A percentile compares a stretch with the other conserved stretches of the same genome.
Evolutionary conservation across 2,329 filamentous ascomycete genomes (phyloP).

Genomic region (Alternaria angustiovoidea): DNA sequence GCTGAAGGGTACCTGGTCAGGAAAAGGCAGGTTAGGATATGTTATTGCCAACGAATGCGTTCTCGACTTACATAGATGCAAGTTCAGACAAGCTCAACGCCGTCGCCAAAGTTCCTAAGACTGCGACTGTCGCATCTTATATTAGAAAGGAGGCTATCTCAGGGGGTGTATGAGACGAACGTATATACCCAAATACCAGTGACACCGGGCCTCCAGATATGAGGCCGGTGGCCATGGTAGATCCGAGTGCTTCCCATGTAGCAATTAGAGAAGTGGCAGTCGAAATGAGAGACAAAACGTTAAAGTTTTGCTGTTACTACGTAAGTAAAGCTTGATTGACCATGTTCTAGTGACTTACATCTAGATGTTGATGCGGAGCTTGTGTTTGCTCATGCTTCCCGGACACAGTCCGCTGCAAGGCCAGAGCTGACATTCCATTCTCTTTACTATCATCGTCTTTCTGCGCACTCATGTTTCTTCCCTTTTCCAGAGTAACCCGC

Average conservation of each 20-base stretch:
- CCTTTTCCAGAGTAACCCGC: not conserved
- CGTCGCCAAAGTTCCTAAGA: conserved; percentile 9
- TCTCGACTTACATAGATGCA: conserved; percentile 11
- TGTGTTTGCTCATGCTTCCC: not conserved
- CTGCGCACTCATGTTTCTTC: not conserved
- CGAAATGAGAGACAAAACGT: conserved; percentile 10
- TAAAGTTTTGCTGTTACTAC: not conserved
- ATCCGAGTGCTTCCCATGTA: conserved; percentile 15
- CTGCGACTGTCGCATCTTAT: conserved; percentile 1
- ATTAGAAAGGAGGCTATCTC: not conserved
- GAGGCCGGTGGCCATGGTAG: conserved; percentile 16
- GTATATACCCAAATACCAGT: conserved; percentile 13
- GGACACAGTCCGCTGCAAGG: not conserved
- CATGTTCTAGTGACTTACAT: not conserved
- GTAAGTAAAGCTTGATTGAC: not conserved
- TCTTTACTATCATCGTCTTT: not conserved
- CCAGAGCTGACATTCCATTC: not conserved
- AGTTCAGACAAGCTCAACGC: conserved; percentile 9
- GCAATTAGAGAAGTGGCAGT: conserved; percentile 13
- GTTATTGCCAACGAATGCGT: not conserved
- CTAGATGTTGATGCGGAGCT: not conserved
- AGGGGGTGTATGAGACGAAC: conserved; percentile 1
- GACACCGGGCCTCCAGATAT: conserved; percentile 13
- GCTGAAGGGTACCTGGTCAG: conserved; percentile 12
- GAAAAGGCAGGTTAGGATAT: not conserved